Base-by-base conservation (phyloP, 257 asterid genomes). In the Galeopsis tetrahit region DNA sequence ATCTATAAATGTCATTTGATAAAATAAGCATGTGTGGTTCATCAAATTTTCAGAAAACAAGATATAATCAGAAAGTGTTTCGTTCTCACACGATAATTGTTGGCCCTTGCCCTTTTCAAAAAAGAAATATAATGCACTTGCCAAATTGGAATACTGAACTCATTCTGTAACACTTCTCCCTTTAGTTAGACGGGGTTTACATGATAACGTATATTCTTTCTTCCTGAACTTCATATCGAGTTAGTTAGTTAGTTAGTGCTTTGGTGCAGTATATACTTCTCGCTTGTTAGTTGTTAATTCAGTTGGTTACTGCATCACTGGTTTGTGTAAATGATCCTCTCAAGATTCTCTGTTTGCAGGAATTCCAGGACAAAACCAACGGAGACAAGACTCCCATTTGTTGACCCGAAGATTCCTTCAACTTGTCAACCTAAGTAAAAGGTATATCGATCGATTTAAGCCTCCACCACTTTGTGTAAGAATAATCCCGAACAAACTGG, bases 221-320 rank as follows among this genome's bases (percentile, higher is more conserved):
- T 13, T 36, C 15, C 33, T 36, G n/a, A n/a, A 61, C 7, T 61
- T 36, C 5, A 38, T 61, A 6, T 38, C 17, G 2, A 38, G 52
- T 63, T 61, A 15, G 28, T 31, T 46, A 15, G 28, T 31, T 46
- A 15, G 48, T 67, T 4, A 11, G 38, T 63, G 9, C 38, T 14
- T 40, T 51, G 35, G 49, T 67, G 17, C 31, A 53, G 55, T 10
- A 55, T 21, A 28, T 56, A 44, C 53, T 42, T 56, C 51, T 75
- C 75, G 43, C 88, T 73, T 88, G 93, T 85, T 56, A 87, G 84
- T 73, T 88, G 93, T 85, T 56, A 87, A 85, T 51, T 84, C 87
- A 68, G 82, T 83, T 52, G 88, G 83, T 63, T 82, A 85, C 15
- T 69, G 86, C 86, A 14, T 17, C 5, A 15, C 11, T 7, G 33